Evolutionary conservation across 257 asterid genomes (phyloP), one percentile per base, ranked within the genome.

Genomic region (Forsythia viridissima): DNA sequence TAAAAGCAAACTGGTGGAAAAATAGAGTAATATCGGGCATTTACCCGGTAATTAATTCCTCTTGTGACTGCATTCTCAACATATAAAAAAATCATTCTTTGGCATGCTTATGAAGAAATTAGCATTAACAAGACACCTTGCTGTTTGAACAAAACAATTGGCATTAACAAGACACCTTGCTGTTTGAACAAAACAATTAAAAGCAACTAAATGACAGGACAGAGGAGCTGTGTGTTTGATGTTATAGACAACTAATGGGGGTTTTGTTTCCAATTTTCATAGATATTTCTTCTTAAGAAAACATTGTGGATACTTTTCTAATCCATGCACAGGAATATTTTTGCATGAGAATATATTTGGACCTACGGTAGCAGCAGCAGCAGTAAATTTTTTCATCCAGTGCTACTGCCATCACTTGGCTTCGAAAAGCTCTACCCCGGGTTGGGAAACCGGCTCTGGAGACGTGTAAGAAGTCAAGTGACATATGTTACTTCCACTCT

Each of bases 21-120:
- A 82, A 76, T 84, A 83, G 68, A 86, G 89, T 5, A 87, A 87
- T 10, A 44, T 11, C 12, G 5, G 5, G 51, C 3, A 43, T 10
- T 44, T 11, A 11, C 16, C 52, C 16, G 11, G 16, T 44, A 44
- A 44, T 44, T 44, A 44, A 44, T 11, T 46, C 55, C 55, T 12
- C 1, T 40, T 40, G 18, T 46, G 18, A 12, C 55, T 46, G 55
- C 18, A 46, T 46, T 85, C 74, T 76, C 85, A 0, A 85, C 85
- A 42, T 57, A 77, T 34, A 55, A 2, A 89, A 90, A 5, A 36
- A n/a, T 86, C 86, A 24, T 66, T 74, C 9, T 84, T 16, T 30
- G 91, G 95, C 91, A 89, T 87, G 89, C 91, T 90, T 74, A 89
- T 86, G 52, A 90, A 89, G 85, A 82, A 92, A 73, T 70, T 85